These are phyloP conservation scores for Pisolithus sp. DNA, from an alignment of 768 basidiomycete species.

Conservation along the genomic window DNA sequence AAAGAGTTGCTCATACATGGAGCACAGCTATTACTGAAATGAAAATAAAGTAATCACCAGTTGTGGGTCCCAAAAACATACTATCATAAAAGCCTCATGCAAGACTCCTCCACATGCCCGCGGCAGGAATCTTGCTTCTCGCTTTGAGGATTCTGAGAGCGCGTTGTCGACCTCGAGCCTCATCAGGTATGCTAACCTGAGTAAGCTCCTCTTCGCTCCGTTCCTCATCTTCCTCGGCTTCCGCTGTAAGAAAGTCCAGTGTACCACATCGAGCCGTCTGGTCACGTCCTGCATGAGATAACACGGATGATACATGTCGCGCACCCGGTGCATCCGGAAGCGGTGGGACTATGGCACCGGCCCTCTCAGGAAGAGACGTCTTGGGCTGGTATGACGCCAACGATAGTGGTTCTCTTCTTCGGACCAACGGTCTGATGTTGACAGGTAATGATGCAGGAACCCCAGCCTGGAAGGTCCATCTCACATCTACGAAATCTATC, in stretches of 20 bases:
- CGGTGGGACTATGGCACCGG: conserved; percentile 25
- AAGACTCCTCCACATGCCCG: conserved; percentile 80
- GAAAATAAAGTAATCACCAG: conserved; percentile 20
- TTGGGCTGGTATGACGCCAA: conserved; percentile 56
- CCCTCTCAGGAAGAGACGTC: conserved; percentile 36
- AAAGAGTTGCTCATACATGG: conserved; percentile 11
- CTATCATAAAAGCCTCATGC: conserved; percentile 31
- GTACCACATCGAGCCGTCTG: conserved; percentile 48
- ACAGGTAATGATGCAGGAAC: conserved; percentile 60
- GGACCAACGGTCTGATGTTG: conserved; percentile 39
- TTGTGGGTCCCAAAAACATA: background rate
- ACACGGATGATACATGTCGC: conserved; percentile 34
- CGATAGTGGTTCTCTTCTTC: conserved; percentile 35
- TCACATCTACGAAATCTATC: conserved; percentile 15
- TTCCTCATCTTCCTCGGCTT: conserved; percentile 43
- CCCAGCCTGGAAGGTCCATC: conserved; percentile 19
- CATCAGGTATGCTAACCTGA: conserved; percentile 16
- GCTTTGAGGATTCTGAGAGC: conserved; percentile 68
- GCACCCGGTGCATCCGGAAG: conserved; percentile 11
- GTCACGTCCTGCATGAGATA: conserved; percentile 65
- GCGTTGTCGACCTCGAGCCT: conserved; percentile 46
- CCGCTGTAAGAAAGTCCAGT: conserved; percentile 47
- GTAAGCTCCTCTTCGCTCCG: conserved; percentile 20
- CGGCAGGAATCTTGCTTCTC: conserved; percentile 58
- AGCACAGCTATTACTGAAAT: conserved; percentile 25